Conservation (phyloP, 1,139 yeast species). For the Pneumocystis murina region DNA sequence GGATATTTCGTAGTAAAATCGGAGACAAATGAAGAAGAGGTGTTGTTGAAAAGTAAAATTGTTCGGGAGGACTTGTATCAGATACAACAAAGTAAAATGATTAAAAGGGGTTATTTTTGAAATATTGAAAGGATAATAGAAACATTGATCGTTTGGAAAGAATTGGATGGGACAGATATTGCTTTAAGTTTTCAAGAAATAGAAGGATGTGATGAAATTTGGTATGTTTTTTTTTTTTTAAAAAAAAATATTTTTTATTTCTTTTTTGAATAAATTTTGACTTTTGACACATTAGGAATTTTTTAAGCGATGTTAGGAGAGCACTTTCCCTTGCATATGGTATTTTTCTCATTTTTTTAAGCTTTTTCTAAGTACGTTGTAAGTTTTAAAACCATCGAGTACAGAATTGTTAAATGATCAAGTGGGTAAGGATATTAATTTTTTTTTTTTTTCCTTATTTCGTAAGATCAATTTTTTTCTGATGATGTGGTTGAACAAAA, state of each 20-base stretch:
- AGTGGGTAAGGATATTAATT: background rate
- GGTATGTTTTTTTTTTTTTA: constrained; percentile 21
- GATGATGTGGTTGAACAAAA: constrained; percentile 7
- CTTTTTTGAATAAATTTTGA: background rate
- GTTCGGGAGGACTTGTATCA: constrained; percentile 74
- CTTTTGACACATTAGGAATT: background rate
- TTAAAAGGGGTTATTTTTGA: background rate
- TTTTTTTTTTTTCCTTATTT: background rate
- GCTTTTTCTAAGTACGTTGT: background rate
- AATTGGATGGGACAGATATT: constrained; percentile 57
- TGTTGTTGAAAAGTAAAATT: constrained; percentile 49
- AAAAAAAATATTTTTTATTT: background rate
- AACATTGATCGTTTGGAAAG: constrained; percentile 90
- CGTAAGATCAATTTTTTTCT: constrained; percentile 6
- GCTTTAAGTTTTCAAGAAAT: constrained; percentile 88
- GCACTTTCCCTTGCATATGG: constrained; percentile 1
- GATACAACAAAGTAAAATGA: constrained; percentile 45
- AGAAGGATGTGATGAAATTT: constrained; percentile 71
- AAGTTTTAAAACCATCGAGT: background rate
- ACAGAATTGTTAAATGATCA: background rate
- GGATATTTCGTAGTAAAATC: constrained; percentile 62
- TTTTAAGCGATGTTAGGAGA: constrained; percentile 10
- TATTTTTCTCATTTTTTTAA: background rate
- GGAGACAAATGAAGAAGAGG: constrained; percentile 46
- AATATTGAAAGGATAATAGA: constrained; percentile 27